Conservation (phyloP, 129 eudicot species). For the Silybum marianum region DNA sequence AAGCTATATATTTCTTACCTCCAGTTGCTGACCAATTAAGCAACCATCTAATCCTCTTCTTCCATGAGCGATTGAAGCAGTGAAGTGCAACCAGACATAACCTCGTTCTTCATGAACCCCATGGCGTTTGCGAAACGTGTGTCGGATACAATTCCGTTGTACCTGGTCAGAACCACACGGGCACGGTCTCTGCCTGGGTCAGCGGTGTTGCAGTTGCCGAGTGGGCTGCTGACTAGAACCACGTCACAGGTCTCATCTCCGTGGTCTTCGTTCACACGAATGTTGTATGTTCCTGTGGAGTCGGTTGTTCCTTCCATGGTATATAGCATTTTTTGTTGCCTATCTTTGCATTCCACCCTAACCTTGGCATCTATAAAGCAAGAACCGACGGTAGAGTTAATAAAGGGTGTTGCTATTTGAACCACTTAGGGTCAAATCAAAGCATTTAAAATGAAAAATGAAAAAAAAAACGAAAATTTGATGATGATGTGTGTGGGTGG, state of each 20-base stretch:
- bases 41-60: slow-evolving; percentile 40
- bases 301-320: slow-evolving; percentile 48
- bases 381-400: not conserved
- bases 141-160: slow-evolving; percentile 56
- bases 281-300: slow-evolving; percentile 52
- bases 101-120: slow-evolving; percentile 58
- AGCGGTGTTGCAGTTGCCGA: slow-evolving; percentile 35
- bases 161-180: slow-evolving; percentile 54
- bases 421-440: not conserved
- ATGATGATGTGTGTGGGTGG: not conserved
- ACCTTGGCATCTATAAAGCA: slow-evolving; percentile 55
- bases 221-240: slow-evolving; percentile 71
- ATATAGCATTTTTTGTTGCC: slow-evolving; percentile 42
- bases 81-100: slow-evolving; percentile 51
- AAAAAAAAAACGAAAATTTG: not conserved
- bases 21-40: not conserved
- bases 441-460: not conserved
- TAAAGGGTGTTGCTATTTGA: not conserved
- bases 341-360: slow-evolving; percentile 56
- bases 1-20: slow-evolving; percentile 6
- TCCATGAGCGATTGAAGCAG: slow-evolving; percentile 51
- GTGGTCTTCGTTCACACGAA: slow-evolving; percentile 52
- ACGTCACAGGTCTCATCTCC: slow-evolving; percentile 51
- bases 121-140: slow-evolving; percentile 53
- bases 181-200: slow-evolving; percentile 71